Base-by-base conservation (phyloP, 257 asterid species). In the Oldenlandia corymbosa region DNA sequence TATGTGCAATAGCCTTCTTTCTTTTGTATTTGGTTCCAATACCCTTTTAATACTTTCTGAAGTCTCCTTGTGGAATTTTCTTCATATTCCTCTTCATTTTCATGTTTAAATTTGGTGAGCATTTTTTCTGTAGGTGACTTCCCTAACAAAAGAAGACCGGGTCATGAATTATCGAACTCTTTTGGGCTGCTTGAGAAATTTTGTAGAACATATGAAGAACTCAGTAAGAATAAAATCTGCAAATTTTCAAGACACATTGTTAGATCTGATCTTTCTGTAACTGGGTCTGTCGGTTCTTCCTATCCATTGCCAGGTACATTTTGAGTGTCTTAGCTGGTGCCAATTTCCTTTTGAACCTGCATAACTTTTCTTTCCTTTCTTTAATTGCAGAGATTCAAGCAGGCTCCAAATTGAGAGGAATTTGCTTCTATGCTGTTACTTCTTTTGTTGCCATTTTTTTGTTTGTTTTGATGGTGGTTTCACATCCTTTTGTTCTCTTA, bases 401-500 rank as follows among this genome's bases (percentile, higher is more conserved):
- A 73, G 72, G 68, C 66, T 68, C 97, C 60, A 93, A 79, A 82
- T 66, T 81, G 47, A 75, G 97, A 76, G 97, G 95, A 68, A 78
- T 90, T 60, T 72, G 77, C 86, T 93, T 93, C 70, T 93, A 85
- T 60, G 65, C 74, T 56, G 83, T 78, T 54, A 87, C 94, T 48
- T 78, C 95, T 34, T 64, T 81, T 75, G 73, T 85, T 71, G 95
- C 97, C 67, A 67, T 87, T 68, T 52, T 82, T 65, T 75, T 90
- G 79, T 80, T 93, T 30, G 70, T 78, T 70, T 75, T 87, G 46
- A 93, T 93, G 99, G 65, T 87, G 75, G 69, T 79, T 49, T 81
- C 88, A 65, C 99, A 93, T 79, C 99, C 99, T 43, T 65, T 87
- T 49, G 90, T 90, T 64, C 94, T 90, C 70, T 69, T 87, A 71